Conservation (phyloP, 345 rosid species). For the Fremontodendron californicum region DNA sequence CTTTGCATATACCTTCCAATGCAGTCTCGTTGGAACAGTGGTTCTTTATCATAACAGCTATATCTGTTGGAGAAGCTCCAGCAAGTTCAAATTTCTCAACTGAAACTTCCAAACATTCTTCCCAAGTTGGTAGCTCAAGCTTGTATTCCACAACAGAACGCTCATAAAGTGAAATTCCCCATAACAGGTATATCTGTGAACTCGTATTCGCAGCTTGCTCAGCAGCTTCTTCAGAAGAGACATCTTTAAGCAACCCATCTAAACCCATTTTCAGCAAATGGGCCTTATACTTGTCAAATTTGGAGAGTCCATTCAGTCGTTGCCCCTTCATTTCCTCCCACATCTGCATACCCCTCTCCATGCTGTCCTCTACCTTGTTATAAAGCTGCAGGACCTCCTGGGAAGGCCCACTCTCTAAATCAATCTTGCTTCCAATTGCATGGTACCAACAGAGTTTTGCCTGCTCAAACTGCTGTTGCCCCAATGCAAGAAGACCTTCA, state of each 20-base stretch:
- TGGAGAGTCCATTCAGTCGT: constrained; percentile 83
- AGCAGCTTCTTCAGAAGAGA: constrained; percentile 64
- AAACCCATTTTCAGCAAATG: constrained; percentile 66
- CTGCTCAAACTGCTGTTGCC: constrained; percentile 92
- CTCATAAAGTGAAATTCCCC: constrained; percentile 95
- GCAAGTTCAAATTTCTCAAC: constrained; percentile 98
- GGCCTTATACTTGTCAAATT: constrained; percentile 57
- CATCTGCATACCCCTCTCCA: constrained; percentile 95
- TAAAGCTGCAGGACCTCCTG: constrained; percentile 79
- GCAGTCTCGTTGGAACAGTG: constrained; percentile 86
- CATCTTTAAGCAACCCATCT: constrained; percentile 56
- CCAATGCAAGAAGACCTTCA: constrained; percentile 91
- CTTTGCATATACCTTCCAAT: constrained; percentile 58
- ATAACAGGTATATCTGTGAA: constrained; percentile 83
- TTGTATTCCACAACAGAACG: constrained; percentile 90
- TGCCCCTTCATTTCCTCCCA: constrained; percentile 97
- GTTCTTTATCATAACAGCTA: constrained; percentile 98
- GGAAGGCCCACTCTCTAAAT: constrained; percentile 57
- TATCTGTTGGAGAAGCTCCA: constrained; percentile 92
- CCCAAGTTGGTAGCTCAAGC: constrained; percentile 92
- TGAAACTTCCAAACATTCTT: constrained; percentile 96
- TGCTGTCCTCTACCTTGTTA: constrained; percentile 95
- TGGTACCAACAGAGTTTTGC: constrained; percentile 95
- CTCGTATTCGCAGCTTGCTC: constrained; percentile 85
- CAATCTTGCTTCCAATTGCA: constrained; percentile 63